Evolutionary conservation across 139 green algal species (phyloP).

Genomic region (Chlamydomonas incerta): DNA sequence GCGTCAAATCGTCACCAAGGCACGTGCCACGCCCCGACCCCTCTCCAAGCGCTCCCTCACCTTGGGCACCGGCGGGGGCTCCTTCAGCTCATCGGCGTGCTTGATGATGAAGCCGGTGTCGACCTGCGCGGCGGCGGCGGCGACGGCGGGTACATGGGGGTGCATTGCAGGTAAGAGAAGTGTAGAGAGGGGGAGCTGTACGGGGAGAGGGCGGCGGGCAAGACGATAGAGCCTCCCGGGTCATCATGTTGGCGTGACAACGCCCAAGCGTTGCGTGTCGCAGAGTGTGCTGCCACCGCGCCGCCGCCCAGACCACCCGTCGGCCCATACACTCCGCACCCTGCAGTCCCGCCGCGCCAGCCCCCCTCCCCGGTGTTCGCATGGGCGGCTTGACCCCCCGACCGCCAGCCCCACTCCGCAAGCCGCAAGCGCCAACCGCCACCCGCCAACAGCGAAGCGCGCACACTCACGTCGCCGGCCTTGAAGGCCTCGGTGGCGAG

Average conservation of each 20-base stretch:
- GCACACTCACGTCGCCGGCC: slow-evolving; percentile 57
- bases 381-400: too few species aligned
- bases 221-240: too few species aligned
- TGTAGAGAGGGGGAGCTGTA: slow-evolving; percentile 32
- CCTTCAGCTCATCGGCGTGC: slow-evolving; percentile 80
- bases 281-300: too few species aligned
- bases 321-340: too few species aligned
- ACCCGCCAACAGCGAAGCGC: neutral
- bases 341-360: too few species aligned
- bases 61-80: slow-evolving; percentile 61
- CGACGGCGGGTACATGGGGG: neutral
- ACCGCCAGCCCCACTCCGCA: too few species aligned
- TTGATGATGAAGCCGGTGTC: slow-evolving; percentile 94
- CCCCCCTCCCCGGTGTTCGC: too few species aligned
- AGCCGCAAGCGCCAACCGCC: too few species aligned
- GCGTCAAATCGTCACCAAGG: neutral
- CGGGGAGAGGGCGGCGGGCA: too few species aligned
- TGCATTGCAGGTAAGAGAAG: neutral
- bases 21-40: neutral
- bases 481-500: slow-evolving; percentile 60
- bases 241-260: too few species aligned
- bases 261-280: too few species aligned
- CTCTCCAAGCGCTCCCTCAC: slow-evolving; percentile 4
- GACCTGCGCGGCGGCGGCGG: slow-evolving; percentile 49
- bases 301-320: too few species aligned